These are phyloP conservation scores for Cichorium intybus DNA, from an alignment of 140 eudicot genomes.

Conservation along the genomic window DNA sequence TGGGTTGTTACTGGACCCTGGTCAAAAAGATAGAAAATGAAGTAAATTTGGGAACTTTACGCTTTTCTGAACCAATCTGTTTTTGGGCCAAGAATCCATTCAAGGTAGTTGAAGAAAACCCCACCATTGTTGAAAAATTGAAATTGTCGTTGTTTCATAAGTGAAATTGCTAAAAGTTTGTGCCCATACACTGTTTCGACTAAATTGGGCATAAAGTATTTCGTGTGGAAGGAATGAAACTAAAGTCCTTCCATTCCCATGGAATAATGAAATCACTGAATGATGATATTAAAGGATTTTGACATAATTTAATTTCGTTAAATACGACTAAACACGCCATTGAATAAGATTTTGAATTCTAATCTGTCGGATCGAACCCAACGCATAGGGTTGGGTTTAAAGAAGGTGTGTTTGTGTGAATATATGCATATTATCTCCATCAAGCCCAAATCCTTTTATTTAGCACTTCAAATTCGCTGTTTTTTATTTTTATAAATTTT, in stretches of 20 bases:
- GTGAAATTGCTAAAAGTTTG: slow-evolving; percentile 10
- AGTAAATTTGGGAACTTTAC: slow-evolving; percentile 21
- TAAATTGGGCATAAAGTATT: not conserved
- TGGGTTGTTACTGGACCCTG: slow-evolving; percentile 14
- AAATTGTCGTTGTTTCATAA: slow-evolving; percentile 25
- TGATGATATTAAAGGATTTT: too few species aligned
- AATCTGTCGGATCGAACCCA: too few species aligned
- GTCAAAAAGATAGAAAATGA: slow-evolving; percentile 19
- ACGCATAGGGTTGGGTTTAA: too few species aligned
- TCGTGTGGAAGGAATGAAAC: not conserved
- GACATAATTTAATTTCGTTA: too few species aligned
- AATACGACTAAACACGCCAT: too few species aligned
- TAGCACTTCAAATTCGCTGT: too few species aligned
- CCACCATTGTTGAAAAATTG: slow-evolving; percentile 20
- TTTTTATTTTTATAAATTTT: too few species aligned
- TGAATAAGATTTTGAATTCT: too few species aligned
- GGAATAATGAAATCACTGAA: too few species aligned
- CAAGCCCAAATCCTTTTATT: not conserved
- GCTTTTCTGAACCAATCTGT: slow-evolving; percentile 29
- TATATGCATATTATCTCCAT: not conserved
- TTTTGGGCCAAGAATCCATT: slow-evolving; percentile 31
- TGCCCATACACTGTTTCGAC: slow-evolving; percentile 7
- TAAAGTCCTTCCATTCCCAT: too few species aligned
- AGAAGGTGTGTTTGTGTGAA: not conserved
- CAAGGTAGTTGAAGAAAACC: slow-evolving; percentile 25